These are phyloP conservation scores for Coniferiporia sulphurascens DNA, from an alignment of 1,284 basidiomycete species.

Conservation along the genomic window DNA sequence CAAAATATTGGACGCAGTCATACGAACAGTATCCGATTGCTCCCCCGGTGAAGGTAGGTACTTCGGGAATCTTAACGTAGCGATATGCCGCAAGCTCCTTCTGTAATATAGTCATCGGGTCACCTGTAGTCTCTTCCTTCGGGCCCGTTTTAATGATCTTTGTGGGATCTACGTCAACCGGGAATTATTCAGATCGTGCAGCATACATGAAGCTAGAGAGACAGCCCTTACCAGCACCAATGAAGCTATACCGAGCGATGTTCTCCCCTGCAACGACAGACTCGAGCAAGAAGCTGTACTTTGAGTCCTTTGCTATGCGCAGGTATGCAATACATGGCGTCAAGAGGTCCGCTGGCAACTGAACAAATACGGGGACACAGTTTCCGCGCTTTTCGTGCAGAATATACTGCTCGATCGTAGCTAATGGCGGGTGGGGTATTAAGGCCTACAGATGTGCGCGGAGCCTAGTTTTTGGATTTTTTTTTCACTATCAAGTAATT, in stretches of 20 bases:
- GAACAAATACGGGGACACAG: conserved; percentile 88
- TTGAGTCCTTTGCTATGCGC: conserved; percentile 86
- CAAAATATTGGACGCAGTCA: conserved; percentile 95
- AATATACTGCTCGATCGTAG: conserved; percentile 66
- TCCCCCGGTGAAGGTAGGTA: conserved; percentile 95
- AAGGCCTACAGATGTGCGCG: conserved; percentile 44
- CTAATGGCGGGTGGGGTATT: conserved; percentile 61
- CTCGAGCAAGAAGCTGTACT: conserved; percentile 91
- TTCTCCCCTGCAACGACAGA: conserved; percentile 90
- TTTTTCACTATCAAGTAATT: not conserved
- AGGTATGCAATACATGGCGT: conserved; percentile 98
- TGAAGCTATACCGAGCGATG: conserved; percentile 91
- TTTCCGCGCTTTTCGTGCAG: conserved; percentile 79
- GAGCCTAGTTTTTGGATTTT: not conserved
- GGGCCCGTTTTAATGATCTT: conserved; percentile 90
- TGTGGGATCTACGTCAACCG: conserved; percentile 70
- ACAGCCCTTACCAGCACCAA: conserved; percentile 76
- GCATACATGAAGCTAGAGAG: conserved; percentile 8
- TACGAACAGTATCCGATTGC: conserved; percentile 98
- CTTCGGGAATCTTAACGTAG: conserved; percentile 87
- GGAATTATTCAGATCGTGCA: not conserved
- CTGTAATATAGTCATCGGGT: conserved; percentile 84
- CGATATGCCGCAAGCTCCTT: conserved; percentile 83
- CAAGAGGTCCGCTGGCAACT: conserved; percentile 92
- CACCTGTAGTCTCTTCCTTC: conserved; percentile 77